Conservation (phyloP, 176 grass and related monocot genomes). For the Oryza punctata region DNA sequence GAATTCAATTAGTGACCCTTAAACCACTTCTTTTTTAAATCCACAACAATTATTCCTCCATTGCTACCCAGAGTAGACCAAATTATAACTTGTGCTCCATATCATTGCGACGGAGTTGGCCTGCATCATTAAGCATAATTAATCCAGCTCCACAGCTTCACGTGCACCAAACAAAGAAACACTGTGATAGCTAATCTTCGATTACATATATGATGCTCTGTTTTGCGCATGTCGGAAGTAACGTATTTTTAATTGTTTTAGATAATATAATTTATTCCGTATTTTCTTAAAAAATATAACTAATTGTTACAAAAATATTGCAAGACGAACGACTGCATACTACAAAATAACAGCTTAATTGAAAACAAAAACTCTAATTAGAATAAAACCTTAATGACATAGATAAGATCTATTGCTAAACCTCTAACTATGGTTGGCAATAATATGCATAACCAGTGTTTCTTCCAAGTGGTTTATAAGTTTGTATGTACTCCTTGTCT, state of each 20-base stretch:
- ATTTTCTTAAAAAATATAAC: too few species aligned
- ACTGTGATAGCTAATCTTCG: neutral
- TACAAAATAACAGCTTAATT: too few species aligned
- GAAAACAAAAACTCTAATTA: too few species aligned
- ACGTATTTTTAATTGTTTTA: neutral
- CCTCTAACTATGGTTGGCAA: too few species aligned
- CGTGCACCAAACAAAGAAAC: neutral
- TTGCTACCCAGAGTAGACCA: neutral
- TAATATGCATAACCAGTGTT: too few species aligned
- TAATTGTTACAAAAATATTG: too few species aligned
- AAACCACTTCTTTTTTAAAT: neutral
- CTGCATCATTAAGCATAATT: neutral
- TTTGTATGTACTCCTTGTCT: too few species aligned
- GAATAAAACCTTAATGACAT: too few species aligned
- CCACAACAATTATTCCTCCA: neutral
- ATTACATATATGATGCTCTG: neutral
- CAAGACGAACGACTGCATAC: too few species aligned
- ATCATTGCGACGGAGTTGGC: neutral
- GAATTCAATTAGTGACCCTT: neutral
- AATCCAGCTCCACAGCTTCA: neutral
- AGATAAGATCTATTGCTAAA: too few species aligned
- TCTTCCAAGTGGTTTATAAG: too few species aligned
- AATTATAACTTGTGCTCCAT: neutral
- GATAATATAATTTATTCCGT: too few species aligned
- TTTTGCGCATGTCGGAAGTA: neutral